Base-by-base conservation (phyloP, 208 protist genomes). In the Borovskyia barvae region DNA sequence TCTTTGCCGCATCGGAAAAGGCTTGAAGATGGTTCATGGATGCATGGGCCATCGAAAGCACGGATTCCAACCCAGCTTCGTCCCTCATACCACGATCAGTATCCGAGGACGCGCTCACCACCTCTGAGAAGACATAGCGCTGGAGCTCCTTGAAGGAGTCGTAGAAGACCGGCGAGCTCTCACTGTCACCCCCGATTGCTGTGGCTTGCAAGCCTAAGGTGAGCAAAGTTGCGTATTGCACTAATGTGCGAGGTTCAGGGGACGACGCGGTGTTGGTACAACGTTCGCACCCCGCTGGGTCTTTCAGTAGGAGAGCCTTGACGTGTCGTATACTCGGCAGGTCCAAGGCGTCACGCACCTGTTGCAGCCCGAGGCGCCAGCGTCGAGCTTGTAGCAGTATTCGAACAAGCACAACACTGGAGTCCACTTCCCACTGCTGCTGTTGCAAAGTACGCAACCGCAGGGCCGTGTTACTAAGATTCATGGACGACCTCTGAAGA, bases 381-480 rank as follows among this genome's bases (percentile, higher is more conserved):
- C 84, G 83, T 1, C 87, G 68, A 5, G 78, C 66, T 0, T 66
- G 67, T 46, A 91, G 51, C 2, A 94, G 79, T 30, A 94, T 20
- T 43, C 60, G 58, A 26, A 81, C 39, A 41, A 94, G 72, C 17
- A n/a, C 22, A 25, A 79, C 55, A 19, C 80, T 67, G 47, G 66
- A 71, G 22, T 33, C 26, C 9, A 62, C 37, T 47, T 82, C 66
- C 82, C 83, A 94, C 5, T 8, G 51, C 0, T 20, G n/a, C 5
- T 39, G 55, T 40, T 82, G 71, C 50, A 68, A 36, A 28, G 49
- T 40, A 4, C 69, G 71, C 20, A 94, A 62, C 0, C 72, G 74
- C 26, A 90, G 72, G 0, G 73, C 87, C 0, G 80, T 90, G 56
- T 84, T 90, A 41, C 75, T 85, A 19, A 94, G 59, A 36, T 94